phyloP scores from a whole-genome alignment of 768 basidiomycete species.

The Tylopilus intermedius region DNA sequence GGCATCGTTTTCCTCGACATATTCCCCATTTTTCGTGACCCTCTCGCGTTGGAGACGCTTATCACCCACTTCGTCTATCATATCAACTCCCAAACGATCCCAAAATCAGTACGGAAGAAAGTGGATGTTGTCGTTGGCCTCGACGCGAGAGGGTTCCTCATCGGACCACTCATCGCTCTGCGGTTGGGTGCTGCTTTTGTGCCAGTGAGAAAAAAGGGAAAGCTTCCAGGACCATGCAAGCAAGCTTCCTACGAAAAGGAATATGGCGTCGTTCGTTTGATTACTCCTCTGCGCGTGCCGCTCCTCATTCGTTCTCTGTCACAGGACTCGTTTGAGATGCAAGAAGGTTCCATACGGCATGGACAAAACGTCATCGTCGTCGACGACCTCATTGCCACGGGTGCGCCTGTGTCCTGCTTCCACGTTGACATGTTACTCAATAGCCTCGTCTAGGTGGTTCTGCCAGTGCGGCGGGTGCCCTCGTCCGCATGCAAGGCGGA shows the following conservation, averaged over 20 bases:
- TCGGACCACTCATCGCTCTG: slow-evolving; percentile 89
- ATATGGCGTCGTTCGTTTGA: slow-evolving; percentile 68
- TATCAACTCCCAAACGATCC: slow-evolving; percentile 73
- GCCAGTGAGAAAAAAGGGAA: slow-evolving; percentile 90
- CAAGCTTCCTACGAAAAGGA: slow-evolving; percentile 84
- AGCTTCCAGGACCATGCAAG: slow-evolving; percentile 85
- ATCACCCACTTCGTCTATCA: slow-evolving; percentile 87
- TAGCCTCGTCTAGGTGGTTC: slow-evolving; percentile 65
- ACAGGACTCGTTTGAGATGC: slow-evolving; percentile 97
- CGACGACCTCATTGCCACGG: slow-evolving; percentile 96
- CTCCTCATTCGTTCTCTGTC: not conserved
- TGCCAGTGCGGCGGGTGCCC: slow-evolving; percentile 86
- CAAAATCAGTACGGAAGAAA: slow-evolving; percentile 53
- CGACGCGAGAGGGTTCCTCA: slow-evolving; percentile 92
- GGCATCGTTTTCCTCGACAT: slow-evolving; percentile 93
- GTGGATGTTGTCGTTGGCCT: slow-evolving; percentile 92
- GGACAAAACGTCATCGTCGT: slow-evolving; percentile 84
- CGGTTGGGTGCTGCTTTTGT: slow-evolving; percentile 92
- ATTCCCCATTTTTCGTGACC: slow-evolving; percentile 86
- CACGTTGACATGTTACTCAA: slow-evolving; percentile 4
- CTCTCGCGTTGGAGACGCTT: slow-evolving; percentile 82
- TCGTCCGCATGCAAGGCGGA: slow-evolving; percentile 78
- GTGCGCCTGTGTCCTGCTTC: slow-evolving; percentile 36
- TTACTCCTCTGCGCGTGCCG: not conserved
- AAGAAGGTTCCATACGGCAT: slow-evolving; percentile 73